These are phyloP conservation scores for Yarrowia sp. DNA, from an alignment of 805 yeast genomes.

Conservation along the genomic window DNA sequence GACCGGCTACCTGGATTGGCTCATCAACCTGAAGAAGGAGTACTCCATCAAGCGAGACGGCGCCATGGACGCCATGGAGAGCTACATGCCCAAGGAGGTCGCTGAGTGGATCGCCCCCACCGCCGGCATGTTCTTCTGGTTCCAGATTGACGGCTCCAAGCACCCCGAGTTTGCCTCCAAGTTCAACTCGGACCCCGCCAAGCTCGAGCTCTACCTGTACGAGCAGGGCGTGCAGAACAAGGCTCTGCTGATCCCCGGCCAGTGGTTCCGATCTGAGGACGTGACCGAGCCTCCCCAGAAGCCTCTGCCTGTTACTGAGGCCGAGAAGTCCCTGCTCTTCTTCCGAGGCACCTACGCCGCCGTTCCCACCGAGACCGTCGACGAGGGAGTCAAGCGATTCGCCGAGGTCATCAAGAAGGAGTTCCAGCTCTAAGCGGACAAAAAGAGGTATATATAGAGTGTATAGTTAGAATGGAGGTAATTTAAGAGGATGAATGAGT, in stretches of 20 bases:
- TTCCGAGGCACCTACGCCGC: constrained; percentile 57
- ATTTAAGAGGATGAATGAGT: neutral
- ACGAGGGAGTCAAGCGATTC: constrained; percentile 49
- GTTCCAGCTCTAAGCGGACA: constrained; percentile 41
- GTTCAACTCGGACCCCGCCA: constrained; percentile 45
- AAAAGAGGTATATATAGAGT: constrained; percentile 22
- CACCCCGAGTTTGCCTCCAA: constrained; percentile 56
- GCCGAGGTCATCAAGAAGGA: constrained; percentile 48
- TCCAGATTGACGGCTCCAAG: constrained; percentile 59
- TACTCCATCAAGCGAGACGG: constrained; percentile 89
- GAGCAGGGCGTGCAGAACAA: constrained; percentile 49
- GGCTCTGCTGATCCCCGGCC: constrained; percentile 53
- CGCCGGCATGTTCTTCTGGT: constrained; percentile 63
- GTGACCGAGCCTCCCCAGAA: constrained; percentile 50
- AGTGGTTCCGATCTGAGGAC: constrained; percentile 51
- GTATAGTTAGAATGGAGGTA: constrained; percentile 15
- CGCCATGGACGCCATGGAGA: constrained; percentile 75
- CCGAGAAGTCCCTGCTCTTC: constrained; percentile 48
- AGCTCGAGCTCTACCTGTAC: constrained; percentile 50
- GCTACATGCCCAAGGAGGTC: constrained; percentile 59
- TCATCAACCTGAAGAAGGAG: constrained; percentile 72
- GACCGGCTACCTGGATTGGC: constrained; percentile 86
- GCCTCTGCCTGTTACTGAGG: constrained; percentile 47
- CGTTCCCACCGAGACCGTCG: constrained; percentile 50
- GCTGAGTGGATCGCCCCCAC: constrained; percentile 54